These are phyloP conservation scores for Trichophyton benhamiae DNA, from an alignment of 2,329 filamentous ascomycete genomes.

Conservation along the genomic window DNA sequence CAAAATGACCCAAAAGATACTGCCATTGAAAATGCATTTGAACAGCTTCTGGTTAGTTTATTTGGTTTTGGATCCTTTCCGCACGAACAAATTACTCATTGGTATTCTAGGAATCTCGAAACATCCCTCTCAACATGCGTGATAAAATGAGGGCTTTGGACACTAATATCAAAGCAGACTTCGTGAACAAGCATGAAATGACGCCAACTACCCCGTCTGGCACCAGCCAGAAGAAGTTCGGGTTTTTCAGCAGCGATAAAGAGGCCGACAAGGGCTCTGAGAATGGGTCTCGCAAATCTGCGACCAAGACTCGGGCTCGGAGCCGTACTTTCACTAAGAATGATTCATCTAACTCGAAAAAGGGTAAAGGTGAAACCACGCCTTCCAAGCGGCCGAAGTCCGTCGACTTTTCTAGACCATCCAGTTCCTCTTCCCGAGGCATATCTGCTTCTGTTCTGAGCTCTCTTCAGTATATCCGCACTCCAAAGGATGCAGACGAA, in stretches of 20 bases:
- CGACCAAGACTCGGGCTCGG: constrained; percentile 41
- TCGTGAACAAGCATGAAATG: constrained; percentile 66
- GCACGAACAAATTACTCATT: constrained; percentile 17
- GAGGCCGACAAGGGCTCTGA: constrained; percentile 28
- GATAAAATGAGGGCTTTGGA: constrained; percentile 89
- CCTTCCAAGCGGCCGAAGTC: constrained; percentile 60
- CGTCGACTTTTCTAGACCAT: constrained; percentile 53
- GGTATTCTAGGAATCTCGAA: constrained; percentile 59
- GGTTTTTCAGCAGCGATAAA: constrained; percentile 21
- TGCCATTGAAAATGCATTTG: constrained; percentile 50
- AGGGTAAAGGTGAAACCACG: constrained; percentile 54
- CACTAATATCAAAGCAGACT: constrained; percentile 85
- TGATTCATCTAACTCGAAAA: constrained; percentile 60
- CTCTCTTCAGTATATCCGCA: constrained; percentile 19
- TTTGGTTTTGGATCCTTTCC: constrained; percentile 37
- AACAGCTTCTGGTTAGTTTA: constrained; percentile 46
- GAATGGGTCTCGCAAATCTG: constrained; percentile 32
- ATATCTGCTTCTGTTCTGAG: constrained; percentile 45
- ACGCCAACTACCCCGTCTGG: constrained; percentile 29
- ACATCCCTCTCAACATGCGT: constrained; percentile 86
- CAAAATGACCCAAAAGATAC: constrained; percentile 35
- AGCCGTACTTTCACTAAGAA: constrained; percentile 71
- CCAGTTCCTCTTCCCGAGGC: constrained; percentile 46
- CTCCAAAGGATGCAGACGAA: constrained; percentile 57
- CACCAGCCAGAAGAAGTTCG: constrained; percentile 10